phyloP scores from a whole-genome alignment of 192 early-diverging fungal genomes.

The Blastocladiella britannica region DNA sequence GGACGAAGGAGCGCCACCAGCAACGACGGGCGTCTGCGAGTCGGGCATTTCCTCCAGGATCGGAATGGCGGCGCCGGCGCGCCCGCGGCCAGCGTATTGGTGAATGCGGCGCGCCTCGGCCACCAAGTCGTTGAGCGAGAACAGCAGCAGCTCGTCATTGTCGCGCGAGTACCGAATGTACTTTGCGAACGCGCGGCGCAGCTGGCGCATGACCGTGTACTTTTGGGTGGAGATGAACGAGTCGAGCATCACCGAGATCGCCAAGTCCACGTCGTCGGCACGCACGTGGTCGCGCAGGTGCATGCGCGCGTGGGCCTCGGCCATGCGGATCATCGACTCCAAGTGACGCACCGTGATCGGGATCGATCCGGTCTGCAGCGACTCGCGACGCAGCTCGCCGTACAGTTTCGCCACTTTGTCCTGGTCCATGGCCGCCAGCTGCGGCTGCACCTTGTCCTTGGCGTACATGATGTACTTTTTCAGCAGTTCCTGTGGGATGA shows the following conservation, averaged over 20 bases:
- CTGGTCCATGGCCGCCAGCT: constrained; percentile 64
- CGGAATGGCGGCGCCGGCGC: not conserved
- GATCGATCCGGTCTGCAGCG: constrained; percentile 49
- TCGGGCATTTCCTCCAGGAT: constrained; percentile 23
- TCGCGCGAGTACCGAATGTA: constrained; percentile 60
- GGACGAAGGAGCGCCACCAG: no score
- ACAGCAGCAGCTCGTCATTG: constrained; percentile 58
- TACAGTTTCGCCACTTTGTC: constrained; percentile 80
- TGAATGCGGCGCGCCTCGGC: constrained; percentile 54
- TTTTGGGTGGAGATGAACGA: constrained; percentile 88
- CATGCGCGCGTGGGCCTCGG: constrained; percentile 84
- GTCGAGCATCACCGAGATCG: constrained; percentile 69
- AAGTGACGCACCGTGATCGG: constrained; percentile 76
- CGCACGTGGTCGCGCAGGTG: constrained; percentile 80
- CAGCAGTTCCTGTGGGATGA: constrained; percentile 60
- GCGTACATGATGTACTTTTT: constrained; percentile 80
- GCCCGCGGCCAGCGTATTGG: constrained; percentile 31
- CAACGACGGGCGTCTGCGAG: no score
- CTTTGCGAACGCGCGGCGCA: constrained; percentile 68
- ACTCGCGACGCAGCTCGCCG: constrained; percentile 76
- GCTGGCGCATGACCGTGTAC: constrained; percentile 59
- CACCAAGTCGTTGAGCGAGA: constrained; percentile 47
- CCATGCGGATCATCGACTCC: constrained; percentile 66
- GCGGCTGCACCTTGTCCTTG: constrained; percentile 48
- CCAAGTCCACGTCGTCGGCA: constrained; percentile 79